phyloP scores from a whole-genome alignment of 495 filamentous ascomycete species.

The Physcia stellaris region DNA sequence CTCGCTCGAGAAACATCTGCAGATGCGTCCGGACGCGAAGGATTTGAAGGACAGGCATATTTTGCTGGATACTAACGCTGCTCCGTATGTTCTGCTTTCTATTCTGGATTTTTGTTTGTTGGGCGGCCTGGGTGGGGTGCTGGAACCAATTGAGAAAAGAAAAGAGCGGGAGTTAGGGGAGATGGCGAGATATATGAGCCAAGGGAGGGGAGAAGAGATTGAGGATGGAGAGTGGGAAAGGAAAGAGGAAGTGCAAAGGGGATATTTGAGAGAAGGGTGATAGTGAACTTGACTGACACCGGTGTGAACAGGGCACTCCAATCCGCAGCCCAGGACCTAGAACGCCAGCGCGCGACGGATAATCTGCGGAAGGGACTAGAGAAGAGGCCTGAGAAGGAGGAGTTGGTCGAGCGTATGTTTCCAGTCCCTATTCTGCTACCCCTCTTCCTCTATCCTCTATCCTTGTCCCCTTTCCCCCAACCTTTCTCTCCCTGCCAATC shows the following conservation, averaged over 20 bases:
- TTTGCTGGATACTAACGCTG: constrained; percentile 54
- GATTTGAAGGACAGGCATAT: constrained; percentile 70
- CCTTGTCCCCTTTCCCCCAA: no score
- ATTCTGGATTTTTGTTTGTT: not conserved
- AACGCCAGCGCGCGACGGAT: constrained; percentile 49
- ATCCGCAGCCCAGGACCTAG: constrained; percentile 45
- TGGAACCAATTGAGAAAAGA: no score
- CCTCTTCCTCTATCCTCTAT: no score
- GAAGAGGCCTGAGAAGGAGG: constrained; percentile 48
- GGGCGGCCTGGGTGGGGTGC: no score
- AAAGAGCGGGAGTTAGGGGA: no score
- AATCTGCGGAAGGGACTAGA: constrained; percentile 53
- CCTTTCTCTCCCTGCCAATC: not conserved
- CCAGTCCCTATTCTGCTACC: not conserved
- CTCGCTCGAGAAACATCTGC: constrained; percentile 77
- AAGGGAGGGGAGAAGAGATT: not conserved
- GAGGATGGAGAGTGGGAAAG: no score
- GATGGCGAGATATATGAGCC: no score
- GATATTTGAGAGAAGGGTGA: no score
- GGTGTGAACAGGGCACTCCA: constrained; percentile 45
- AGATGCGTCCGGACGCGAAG: constrained; percentile 61
- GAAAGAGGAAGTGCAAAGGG: no score
- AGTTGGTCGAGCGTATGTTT: constrained; percentile 57
- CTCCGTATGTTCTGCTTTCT: constrained; percentile 36
- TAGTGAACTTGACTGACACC: constrained; percentile 1